These are phyloP conservation scores for Drosera capensis DNA, from an alignment of 148 eudicot species.

Conservation along the genomic window DNA sequence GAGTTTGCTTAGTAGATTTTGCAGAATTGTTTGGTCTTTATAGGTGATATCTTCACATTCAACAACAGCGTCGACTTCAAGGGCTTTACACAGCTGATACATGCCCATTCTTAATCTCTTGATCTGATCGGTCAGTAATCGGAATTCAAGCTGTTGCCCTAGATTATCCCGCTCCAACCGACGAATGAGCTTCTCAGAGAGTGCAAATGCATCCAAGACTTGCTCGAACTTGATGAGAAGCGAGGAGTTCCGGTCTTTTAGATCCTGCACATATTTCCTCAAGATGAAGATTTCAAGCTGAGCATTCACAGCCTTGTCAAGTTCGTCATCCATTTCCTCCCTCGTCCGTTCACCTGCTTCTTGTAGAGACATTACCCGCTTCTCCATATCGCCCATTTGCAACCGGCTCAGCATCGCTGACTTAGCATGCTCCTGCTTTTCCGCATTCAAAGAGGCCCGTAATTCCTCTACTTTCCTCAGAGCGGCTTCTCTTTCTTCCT, in stretches of 20 bases:
- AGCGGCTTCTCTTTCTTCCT: conserved; percentile 46
- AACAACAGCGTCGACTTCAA: conserved; percentile 27
- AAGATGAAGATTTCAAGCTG: conserved; percentile 70
- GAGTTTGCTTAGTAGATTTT: conserved; percentile 31
- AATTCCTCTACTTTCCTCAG: conserved; percentile 38
- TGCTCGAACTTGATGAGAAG: conserved; percentile 42
- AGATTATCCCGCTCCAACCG: conserved; percentile 41
- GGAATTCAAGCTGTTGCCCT: conserved; percentile 38
- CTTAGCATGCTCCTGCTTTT: conserved; percentile 44
- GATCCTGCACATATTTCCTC: conserved; percentile 39
- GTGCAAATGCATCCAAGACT: conserved; percentile 41
- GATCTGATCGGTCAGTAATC: conserved; percentile 38
- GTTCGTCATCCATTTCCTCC: conserved; percentile 46
- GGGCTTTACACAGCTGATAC: conserved; percentile 35
- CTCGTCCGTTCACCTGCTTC: conserved; percentile 29
- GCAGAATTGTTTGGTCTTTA: conserved; percentile 31
- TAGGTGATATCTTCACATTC: conserved; percentile 19
- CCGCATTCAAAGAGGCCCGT: conserved; percentile 29
- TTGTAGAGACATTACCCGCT: conserved; percentile 34
- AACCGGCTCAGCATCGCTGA: conserved; percentile 23
- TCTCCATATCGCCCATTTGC: conserved; percentile 30
- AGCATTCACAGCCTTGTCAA: conserved; percentile 45
- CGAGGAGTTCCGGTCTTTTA: conserved; percentile 35
- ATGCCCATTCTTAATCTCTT: conserved; percentile 39
- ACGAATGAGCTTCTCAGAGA: conserved; percentile 47